A percentile compares a stretch with the other conserved stretches of the same genome.
Evolutionary conservation across 1,284 basidiomycete species (phyloP).

Genomic region (Irpex sp.): DNA sequence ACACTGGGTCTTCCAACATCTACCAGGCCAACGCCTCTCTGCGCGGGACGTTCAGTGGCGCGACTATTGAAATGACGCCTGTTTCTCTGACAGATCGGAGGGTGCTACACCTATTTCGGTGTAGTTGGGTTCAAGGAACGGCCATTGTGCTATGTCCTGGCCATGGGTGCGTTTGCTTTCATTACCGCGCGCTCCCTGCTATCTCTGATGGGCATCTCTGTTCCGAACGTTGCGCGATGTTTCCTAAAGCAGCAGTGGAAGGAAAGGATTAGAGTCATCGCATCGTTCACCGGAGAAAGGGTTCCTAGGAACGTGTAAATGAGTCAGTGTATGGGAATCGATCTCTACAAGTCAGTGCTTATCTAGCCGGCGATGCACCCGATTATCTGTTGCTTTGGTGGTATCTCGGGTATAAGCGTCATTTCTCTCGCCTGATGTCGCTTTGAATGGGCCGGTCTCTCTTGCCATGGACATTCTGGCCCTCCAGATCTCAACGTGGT

Average conservation of each 20-base stretch:
- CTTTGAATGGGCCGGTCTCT: neutral
- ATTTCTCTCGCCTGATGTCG: neutral
- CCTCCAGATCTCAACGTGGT: neutral
- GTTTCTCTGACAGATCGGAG: neutral
- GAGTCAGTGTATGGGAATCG: slow-evolving; percentile 12
- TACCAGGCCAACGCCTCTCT: slow-evolving; percentile 10
- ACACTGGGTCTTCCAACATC: slow-evolving; percentile 19
- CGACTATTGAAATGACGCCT: slow-evolving; percentile 3
- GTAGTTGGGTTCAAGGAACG: neutral
- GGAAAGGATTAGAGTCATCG: slow-evolving; percentile 10
- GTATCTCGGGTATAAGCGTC: neutral
- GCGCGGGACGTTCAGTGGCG: slow-evolving; percentile 23
- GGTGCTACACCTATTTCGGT: neutral
- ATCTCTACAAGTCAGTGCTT: slow-evolving; percentile 9
- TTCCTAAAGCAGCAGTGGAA: slow-evolving; percentile 4
- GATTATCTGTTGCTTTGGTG: slow-evolving; percentile 11
- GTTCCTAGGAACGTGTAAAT: slow-evolving; percentile 9
- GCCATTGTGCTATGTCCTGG: neutral
- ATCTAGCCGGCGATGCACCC: slow-evolving; percentile 11
- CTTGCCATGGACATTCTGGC: neutral
- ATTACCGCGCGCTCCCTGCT: slow-evolving; percentile 6
- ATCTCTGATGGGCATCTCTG: slow-evolving; percentile 8
- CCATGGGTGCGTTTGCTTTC: neutral
- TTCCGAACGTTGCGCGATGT: neutral
- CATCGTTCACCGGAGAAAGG: neutral